These are phyloP conservation scores for Diplosphaera chodatii DNA, from an alignment of 139 green algal genomes.

Conservation along the genomic window DNA sequence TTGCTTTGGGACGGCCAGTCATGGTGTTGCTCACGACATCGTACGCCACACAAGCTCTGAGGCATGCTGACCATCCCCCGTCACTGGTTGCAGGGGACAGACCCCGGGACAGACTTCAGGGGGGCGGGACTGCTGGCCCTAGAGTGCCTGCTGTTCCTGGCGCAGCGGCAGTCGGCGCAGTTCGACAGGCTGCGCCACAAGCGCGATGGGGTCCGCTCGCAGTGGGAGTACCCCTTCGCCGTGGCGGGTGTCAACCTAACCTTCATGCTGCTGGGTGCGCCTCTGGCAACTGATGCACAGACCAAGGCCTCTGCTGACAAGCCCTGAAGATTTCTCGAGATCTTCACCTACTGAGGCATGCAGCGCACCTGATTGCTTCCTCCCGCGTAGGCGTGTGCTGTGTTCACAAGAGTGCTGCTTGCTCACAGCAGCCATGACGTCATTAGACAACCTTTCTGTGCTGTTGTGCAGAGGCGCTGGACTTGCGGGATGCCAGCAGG, in stretches of 20 bases:
- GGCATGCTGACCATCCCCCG: slow-evolving; percentile 17
- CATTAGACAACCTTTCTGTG: neutral
- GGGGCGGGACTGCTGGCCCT: slow-evolving; percentile 68
- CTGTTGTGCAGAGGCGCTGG: slow-evolving; percentile 8
- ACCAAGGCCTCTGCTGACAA: no score
- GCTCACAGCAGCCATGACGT: neutral
- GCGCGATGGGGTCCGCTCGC: slow-evolving; percentile 34
- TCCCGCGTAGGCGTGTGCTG: no score
- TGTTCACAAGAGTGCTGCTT: no score
- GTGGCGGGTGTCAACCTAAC: slow-evolving; percentile 84
- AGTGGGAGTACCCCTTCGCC: slow-evolving; percentile 88
- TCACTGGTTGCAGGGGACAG: slow-evolving; percentile 20
- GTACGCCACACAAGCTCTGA: no score
- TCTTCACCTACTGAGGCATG: no score
- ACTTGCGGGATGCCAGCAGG: slow-evolving; percentile 2
- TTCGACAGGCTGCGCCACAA: slow-evolving; percentile 64
- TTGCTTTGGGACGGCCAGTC: no score
- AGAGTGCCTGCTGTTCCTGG: slow-evolving; percentile 75
- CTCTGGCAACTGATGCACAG: no score
- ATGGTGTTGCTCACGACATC: no score
- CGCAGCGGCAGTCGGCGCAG: slow-evolving; percentile 15
- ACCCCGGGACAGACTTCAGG: slow-evolving; percentile 74
- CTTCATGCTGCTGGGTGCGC: slow-evolving; percentile 52
- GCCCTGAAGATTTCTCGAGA: no score
- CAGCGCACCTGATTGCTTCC: no score